Evolutionary conservation across 495 filamentous ascomycete species (phyloP), one percentile per base, ranked within the genome.

Genomic region (Cercophora sp.): DNA sequence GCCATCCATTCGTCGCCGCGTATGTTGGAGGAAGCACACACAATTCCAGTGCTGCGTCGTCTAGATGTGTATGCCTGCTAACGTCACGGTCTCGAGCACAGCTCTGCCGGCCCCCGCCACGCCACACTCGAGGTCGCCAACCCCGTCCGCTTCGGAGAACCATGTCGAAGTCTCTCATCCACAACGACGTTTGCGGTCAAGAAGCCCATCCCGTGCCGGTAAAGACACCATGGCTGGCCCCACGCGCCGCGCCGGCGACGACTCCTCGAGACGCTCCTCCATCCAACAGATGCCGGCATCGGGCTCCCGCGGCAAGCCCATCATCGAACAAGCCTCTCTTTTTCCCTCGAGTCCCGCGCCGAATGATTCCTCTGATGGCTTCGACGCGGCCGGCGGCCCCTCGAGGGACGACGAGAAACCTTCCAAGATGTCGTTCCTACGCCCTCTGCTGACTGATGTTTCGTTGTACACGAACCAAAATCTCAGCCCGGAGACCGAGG

Each of bases 401-500:
- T 56, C 61, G 1, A 39, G 39, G 31, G 54, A 55, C 41, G 54
- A 63, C 31, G 65, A 71, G 34, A 62, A 59, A 24, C 57, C 48
- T 20, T 26, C 24, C 44, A 67, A 61, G 42, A 48, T 55, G 48
- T 58, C 59, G 27, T 63, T 73, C 31, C 65, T 72, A 15, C 74
- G 68, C 22, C 68, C 71, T 3, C 67, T 79, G 54, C 54, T 80
- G 44, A 68, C 69, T 15, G 75, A 81, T 57, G 62, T 74, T 22
- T 80, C 78, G 29, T 60, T 75, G 40, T 80, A 80, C 56, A 73
- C 73, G 24, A 77, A 77, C 52, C 68, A 71, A 13, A 65, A 70
- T 44, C 60, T 78, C 42, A 67, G 69, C 46, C 69, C 71, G 37
- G 70, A 77, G 39, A 66, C 61, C 26, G 72, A 77, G 24, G 73